Conservation (phyloP, 441 rosid species). For the Erysimum cheiri region DNA sequence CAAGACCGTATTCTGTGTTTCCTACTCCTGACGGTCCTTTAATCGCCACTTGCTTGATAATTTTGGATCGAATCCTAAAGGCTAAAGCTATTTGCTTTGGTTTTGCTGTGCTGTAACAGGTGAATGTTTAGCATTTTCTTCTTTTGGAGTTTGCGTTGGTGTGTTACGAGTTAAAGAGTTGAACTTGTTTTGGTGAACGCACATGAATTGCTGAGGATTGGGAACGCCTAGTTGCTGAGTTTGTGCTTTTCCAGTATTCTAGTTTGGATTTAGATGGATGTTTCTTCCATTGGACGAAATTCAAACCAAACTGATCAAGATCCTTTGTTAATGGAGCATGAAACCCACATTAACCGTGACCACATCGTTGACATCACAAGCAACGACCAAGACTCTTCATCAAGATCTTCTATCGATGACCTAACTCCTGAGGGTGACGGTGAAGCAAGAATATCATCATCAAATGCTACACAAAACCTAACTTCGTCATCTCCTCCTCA, state of each 20-base stretch:
- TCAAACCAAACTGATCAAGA: conserved; percentile 51
- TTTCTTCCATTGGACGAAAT: conserved; percentile 52
- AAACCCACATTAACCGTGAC: conserved; percentile 44
- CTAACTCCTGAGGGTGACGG: conserved; percentile 42
- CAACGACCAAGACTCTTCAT: conserved; percentile 48
- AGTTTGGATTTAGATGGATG: conserved; percentile 67
- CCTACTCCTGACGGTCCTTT: neutral
- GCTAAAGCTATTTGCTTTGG: conserved; percentile 15
- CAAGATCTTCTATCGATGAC: conserved; percentile 52
- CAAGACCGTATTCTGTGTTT: no score
- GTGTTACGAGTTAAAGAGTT: neutral
- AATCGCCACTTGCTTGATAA: no score
- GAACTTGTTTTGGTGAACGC: conserved; percentile 13
- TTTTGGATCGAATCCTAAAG: conserved; percentile 18
- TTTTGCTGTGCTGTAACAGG: conserved; percentile 28
- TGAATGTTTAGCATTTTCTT: neutral
- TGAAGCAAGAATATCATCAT: conserved; percentile 46
- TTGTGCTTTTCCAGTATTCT: conserved; percentile 44
- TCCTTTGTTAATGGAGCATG: conserved; percentile 67
- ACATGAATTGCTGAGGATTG: neutral
- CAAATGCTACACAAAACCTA: conserved; percentile 36
- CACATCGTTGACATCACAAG: conserved; percentile 57
- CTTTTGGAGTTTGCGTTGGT: no score
- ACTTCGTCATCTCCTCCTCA: conserved; percentile 39
- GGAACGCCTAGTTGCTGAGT: conserved; percentile 31